Evolutionary conservation across 2,329 filamentous ascomycete species (phyloP).

Genomic region (Colletotrichum tofieldiae): DNA sequence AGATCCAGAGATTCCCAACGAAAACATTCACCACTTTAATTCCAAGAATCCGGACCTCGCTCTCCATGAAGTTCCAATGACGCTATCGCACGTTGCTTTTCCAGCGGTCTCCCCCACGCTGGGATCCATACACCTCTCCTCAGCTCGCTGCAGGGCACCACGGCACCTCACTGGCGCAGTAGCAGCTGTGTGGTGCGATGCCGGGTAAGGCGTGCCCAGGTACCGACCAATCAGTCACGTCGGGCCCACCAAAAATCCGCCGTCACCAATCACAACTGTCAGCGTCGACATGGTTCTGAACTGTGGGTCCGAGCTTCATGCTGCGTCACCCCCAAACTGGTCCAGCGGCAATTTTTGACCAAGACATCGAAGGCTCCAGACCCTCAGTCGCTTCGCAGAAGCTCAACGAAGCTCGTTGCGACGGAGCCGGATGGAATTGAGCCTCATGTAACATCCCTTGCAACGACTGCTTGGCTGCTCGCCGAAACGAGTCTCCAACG

Average conservation of each 20-base stretch:
- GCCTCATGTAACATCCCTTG: constrained; percentile 7
- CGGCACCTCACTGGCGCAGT: constrained; percentile 10
- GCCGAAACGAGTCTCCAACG: not conserved
- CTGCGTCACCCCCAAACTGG: not conserved
- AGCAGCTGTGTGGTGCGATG: constrained; percentile 1
- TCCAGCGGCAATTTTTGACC: not conserved
- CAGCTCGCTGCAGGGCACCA: constrained; percentile 11
- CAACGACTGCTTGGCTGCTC: not conserved
- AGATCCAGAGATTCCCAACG: not conserved
- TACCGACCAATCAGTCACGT: not conserved
- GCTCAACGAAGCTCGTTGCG: not conserved
- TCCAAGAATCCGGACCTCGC: constrained; percentile 26
- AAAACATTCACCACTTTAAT: constrained; percentile 13
- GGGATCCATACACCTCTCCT: constrained; percentile 7
- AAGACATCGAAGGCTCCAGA: constrained; percentile 10
- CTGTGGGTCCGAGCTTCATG: constrained; percentile 8
- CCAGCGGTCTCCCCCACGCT: constrained; percentile 24
- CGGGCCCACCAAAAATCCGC: not conserved
- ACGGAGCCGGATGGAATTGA: not conserved
- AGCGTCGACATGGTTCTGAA: not conserved
- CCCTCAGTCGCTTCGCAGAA: constrained; percentile 1
- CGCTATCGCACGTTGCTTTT: constrained; percentile 38
- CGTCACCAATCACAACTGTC: not conserved
- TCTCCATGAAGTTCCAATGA: constrained; percentile 29
- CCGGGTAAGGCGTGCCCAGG: constrained; percentile 13